Percentiles rank a stretch among this genome's conserved stretches.
phyloP scores from a whole-genome alignment of 768 basidiomycete species.

The Tephrocybe sp. region DNA sequence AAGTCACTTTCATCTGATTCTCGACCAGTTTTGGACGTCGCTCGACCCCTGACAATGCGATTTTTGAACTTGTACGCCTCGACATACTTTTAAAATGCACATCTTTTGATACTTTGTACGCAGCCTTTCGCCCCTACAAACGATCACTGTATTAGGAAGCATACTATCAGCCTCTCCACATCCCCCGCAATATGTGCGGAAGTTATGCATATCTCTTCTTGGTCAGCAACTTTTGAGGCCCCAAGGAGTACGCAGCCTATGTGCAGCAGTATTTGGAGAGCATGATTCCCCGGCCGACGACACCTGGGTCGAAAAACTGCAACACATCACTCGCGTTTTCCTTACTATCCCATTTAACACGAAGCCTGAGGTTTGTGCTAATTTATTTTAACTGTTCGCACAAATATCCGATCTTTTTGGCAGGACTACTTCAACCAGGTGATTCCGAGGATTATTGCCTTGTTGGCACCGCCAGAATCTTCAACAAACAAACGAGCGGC shows the following conservation, averaged over 20 bases:
- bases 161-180: constrained; percentile 48
- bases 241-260: constrained; percentile 68
- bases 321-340: constrained; percentile 66
- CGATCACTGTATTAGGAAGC: constrained; percentile 61
- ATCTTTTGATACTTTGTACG: constrained; percentile 17
- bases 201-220: constrained; percentile 59
- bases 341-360: constrained; percentile 57
- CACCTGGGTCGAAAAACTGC: constrained; percentile 64
- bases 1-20: constrained; percentile 40
- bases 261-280: constrained; percentile 66
- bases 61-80: constrained; percentile 59
- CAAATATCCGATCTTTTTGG: constrained; percentile 3
- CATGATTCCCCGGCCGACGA: constrained; percentile 48
- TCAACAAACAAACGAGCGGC: constrained; percentile 55
- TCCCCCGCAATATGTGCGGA: constrained; percentile 51
- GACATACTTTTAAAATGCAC: constrained; percentile 15
- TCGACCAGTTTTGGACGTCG: constrained; percentile 38
- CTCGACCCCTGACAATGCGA: constrained; percentile 52
- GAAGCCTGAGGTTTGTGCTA: constrained; percentile 47
- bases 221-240: constrained; percentile 69
- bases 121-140: constrained; percentile 64
- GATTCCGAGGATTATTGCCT: constrained; percentile 50
- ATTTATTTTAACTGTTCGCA: neutral
- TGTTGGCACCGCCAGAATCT: constrained; percentile 44
- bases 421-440: constrained; percentile 64